phyloP scores from a whole-genome alignment of 257 asterid species.

The Perilla frutescens region DNA sequence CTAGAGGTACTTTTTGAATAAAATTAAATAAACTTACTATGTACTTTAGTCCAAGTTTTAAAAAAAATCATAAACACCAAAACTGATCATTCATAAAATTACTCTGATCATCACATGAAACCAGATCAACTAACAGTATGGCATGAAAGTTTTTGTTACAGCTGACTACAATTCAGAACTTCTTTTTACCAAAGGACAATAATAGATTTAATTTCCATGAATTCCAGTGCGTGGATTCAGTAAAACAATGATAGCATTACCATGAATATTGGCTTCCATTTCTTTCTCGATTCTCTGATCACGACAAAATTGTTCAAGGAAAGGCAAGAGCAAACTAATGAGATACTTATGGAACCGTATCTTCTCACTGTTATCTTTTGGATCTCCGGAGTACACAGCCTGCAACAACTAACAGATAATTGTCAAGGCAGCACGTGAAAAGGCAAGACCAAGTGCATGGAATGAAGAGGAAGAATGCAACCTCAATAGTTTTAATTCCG shows the following conservation, averaged over 20 bases:
- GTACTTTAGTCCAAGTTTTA: not conserved
- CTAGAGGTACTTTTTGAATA: not conserved
- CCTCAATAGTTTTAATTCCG: slow-evolving; percentile 38
- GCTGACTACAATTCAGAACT: not conserved
- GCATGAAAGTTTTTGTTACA: not conserved
- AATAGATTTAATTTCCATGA: slow-evolving; percentile 2
- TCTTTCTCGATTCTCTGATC: slow-evolving; percentile 54
- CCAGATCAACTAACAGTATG: not conserved
- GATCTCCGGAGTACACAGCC: slow-evolving; percentile 48
- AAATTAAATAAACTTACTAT: not conserved
- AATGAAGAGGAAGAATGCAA: slow-evolving; percentile 33
- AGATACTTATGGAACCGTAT: slow-evolving; percentile 40
- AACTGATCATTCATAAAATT: not conserved
- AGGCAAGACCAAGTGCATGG: slow-evolving; percentile 1
- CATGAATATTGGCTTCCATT: slow-evolving; percentile 56
- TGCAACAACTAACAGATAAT: slow-evolving; percentile 40
- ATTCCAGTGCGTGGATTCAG: slow-evolving; percentile 2
- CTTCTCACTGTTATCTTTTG: slow-evolving; percentile 35
- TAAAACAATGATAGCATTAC: slow-evolving; percentile 39
- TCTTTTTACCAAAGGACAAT: not conserved
- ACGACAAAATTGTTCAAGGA: slow-evolving; percentile 43
- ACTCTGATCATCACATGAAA: not conserved
- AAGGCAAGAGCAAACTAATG: slow-evolving; percentile 44
- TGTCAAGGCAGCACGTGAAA: not conserved
- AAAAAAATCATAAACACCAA: not conserved